Percentiles rank a stretch among this genome's conserved stretches.
Evolutionary conservation across 345 rosid genomes (phyloP).

Genomic region (Rhodamnia rubescens): DNA sequence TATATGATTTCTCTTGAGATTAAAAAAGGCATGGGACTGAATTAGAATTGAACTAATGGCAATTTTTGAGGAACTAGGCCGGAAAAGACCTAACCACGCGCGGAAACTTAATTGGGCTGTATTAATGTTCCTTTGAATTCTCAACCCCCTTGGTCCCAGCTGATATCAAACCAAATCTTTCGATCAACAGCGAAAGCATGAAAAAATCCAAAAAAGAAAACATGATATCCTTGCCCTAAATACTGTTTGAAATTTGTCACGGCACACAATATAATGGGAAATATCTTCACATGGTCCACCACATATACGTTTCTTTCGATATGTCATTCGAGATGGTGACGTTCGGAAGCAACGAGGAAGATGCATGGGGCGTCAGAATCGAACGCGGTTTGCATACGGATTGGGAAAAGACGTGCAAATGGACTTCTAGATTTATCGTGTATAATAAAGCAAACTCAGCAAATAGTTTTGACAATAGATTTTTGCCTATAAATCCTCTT

Average conservation of each 20-base stretch:
- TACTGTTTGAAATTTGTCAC: background rate
- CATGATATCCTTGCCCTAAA: background rate
- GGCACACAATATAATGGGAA: background rate
- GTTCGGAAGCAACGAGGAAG: background rate
- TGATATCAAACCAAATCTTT: background rate
- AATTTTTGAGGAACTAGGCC: background rate
- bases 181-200: background rate
- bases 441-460: background rate
- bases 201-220: background rate
- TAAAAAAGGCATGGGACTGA: rapidly evolving
- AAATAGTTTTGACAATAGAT: background rate
- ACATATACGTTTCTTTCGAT: background rate
- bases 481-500: no score
- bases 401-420: background rate
- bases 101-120: background rate
- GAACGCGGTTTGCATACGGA: background rate
- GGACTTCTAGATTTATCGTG: rapidly evolving
- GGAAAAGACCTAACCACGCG: background rate
- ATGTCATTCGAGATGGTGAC: background rate
- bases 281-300: background rate
- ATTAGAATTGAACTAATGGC: background rate
- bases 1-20: no score
- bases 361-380: background rate
- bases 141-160: background rate
- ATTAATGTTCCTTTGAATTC: background rate